Conservation (phyloP, 495 filamentous ascomycete species). For the Podospora pseudoanserina region DNA sequence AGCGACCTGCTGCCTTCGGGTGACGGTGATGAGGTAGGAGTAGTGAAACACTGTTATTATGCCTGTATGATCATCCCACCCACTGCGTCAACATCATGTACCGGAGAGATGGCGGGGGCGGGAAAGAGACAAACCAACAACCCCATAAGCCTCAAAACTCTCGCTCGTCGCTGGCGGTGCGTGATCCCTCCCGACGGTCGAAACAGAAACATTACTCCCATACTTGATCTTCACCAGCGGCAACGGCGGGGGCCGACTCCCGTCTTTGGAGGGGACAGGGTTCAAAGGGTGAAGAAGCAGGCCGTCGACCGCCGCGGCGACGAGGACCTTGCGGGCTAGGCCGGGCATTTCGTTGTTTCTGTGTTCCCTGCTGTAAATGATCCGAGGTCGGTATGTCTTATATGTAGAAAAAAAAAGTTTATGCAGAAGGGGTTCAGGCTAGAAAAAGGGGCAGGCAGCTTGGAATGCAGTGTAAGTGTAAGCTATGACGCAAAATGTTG, state of each 20-base stretch:
- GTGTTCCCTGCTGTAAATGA: neutral
- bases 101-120: neutral
- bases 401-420: neutral
- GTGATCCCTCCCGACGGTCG: constrained; percentile 34
- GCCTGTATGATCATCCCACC: constrained; percentile 43
- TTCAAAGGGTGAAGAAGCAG: constrained; percentile 72
- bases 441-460: neutral
- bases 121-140: constrained; percentile 61
- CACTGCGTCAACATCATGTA: neutral
- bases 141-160: constrained; percentile 73
- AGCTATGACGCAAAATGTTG: neutral
- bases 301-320: constrained; percentile 83
- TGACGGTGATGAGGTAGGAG: constrained; percentile 81
- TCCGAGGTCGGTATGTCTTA: neutral
- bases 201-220: constrained; percentile 54
- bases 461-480: neutral
- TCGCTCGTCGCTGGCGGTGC: constrained; percentile 28
- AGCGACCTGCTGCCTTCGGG: constrained; percentile 80
- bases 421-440: neutral
- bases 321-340: constrained; percentile 70
- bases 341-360: constrained; percentile 55
- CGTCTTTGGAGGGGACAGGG: constrained; percentile 15
- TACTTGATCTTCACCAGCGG: constrained; percentile 67
- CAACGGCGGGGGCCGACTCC: constrained; percentile 40
- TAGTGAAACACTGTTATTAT: constrained; percentile 66